Evolutionary conservation across 495 filamentous ascomycete genomes (phyloP).

Genomic region (Xylaria scruposa): DNA sequence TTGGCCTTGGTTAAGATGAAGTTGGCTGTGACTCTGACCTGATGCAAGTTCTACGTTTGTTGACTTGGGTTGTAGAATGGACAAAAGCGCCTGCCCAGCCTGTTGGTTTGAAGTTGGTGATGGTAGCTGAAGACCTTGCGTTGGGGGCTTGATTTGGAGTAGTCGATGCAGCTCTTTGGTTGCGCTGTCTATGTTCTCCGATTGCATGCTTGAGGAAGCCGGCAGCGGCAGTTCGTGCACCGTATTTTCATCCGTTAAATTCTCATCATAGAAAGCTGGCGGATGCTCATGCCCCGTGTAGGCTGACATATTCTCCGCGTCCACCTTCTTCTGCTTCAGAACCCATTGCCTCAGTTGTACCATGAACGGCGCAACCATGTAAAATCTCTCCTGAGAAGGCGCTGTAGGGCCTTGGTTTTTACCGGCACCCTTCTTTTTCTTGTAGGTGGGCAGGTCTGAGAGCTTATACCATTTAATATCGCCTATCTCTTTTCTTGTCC

Average conservation of each 20-base stretch:
- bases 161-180: slow-evolving; percentile 68
- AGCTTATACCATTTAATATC: slow-evolving; percentile 92
- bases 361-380: slow-evolving; percentile 96
- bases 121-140: slow-evolving; percentile 49
- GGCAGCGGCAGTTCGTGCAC: slow-evolving; percentile 29
- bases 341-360: slow-evolving; percentile 90
- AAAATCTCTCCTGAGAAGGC: slow-evolving; percentile 83
- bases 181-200: slow-evolving; percentile 56
- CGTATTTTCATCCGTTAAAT: slow-evolving; percentile 51
- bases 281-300: slow-evolving; percentile 29
- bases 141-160: slow-evolving; percentile 64
- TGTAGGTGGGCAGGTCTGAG: slow-evolving; percentile 82
- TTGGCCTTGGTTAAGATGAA: slow-evolving; percentile 53
- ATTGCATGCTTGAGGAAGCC: slow-evolving; percentile 2
- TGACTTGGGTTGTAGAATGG: slow-evolving; percentile 56
- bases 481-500: slow-evolving; percentile 95
- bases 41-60: slow-evolving; percentile 30
- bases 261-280: slow-evolving; percentile 42
- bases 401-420: slow-evolving; percentile 60
- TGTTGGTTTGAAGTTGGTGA: slow-evolving; percentile 33
- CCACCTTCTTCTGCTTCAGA: slow-evolving; percentile 74
- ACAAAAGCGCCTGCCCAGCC: slow-evolving; percentile 60
- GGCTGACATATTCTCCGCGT: slow-evolving; percentile 48
- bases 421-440: slow-evolving; percentile 65
- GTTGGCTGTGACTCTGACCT: slow-evolving; percentile 29